Conservation (phyloP, 129 eudicot genomes). For the Calendula officinalis region DNA sequence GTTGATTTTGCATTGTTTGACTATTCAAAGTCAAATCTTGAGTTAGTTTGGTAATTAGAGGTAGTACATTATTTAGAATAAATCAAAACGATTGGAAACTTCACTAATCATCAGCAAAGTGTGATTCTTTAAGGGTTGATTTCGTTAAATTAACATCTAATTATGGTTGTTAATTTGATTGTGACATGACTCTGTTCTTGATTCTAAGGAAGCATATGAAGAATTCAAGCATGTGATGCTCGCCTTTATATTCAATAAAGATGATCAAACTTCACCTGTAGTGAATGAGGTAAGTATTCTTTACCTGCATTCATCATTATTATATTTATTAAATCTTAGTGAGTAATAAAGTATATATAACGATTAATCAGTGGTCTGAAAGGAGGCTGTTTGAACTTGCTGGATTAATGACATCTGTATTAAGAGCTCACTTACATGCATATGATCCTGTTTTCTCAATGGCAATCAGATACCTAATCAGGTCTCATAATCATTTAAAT, state of each 20-base stretch:
- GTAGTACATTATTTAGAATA: slow-evolving; percentile 7
- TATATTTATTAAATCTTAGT: not conserved
- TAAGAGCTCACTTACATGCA: slow-evolving; percentile 89
- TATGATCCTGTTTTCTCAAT: slow-evolving; percentile 86
- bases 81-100: slow-evolving; percentile 2
- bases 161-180: slow-evolving; percentile 19
- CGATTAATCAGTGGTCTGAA: slow-evolving; percentile 80
- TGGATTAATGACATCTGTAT: slow-evolving; percentile 76
- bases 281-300: slow-evolving; percentile 72
- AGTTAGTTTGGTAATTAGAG: slow-evolving; percentile 14
- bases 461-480: slow-evolving; percentile 91
- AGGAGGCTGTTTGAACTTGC: slow-evolving; percentile 92
- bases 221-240: slow-evolving; percentile 96
- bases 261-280: slow-evolving; percentile 91
- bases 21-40: not conserved
- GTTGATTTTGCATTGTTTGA: not conserved
- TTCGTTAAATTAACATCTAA: not conserved
- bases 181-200: slow-evolving; percentile 44
- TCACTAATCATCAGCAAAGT: not conserved
- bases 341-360: slow-evolving; percentile 11
- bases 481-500: slow-evolving; percentile 37
- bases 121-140: slow-evolving; percentile 16
- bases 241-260: slow-evolving; percentile 78
- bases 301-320: slow-evolving; percentile 3
- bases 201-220: slow-evolving; percentile 96